Conservation (phyloP, 108 stramenopile species). For the Fistulifera pelliculosa region DNA sequence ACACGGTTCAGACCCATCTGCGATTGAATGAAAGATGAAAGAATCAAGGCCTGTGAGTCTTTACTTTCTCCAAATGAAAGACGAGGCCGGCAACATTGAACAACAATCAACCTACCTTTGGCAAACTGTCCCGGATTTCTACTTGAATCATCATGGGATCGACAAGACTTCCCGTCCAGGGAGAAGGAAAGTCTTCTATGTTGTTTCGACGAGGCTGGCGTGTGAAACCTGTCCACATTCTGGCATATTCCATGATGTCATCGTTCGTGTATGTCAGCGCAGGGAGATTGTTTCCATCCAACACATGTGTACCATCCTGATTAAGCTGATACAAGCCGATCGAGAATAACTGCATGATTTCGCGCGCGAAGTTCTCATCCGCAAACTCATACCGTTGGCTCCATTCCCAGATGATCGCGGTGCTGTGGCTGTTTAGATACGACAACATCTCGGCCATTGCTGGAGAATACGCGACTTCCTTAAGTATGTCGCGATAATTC, state of each 20-base stretch:
- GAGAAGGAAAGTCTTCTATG: slow-evolving; percentile 18
- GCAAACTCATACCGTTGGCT: slow-evolving; percentile 13
- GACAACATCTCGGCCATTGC: slow-evolving; percentile 41
- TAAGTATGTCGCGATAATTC: slow-evolving; percentile 38
- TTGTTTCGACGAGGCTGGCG: slow-evolving; percentile 16
- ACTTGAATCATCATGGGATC: slow-evolving; percentile 11
- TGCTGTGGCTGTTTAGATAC: slow-evolving; percentile 5
- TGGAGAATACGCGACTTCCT: slow-evolving; percentile 27
- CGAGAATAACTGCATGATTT: slow-evolving; percentile 58
- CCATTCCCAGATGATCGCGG: not conserved
- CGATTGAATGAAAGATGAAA: too few relatives aligned
- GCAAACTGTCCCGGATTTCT: slow-evolving; percentile 4
- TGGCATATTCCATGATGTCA: slow-evolving; percentile 22
- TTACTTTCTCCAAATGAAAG: too few relatives aligned
- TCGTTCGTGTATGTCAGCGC: slow-evolving; percentile 32
- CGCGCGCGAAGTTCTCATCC: slow-evolving; percentile 43
- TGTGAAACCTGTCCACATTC: slow-evolving; percentile 42
- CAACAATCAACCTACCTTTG: not conserved
- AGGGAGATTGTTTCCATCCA: slow-evolving; percentile 24
- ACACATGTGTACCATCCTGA: slow-evolving; percentile 29
- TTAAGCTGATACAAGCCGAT: slow-evolving; percentile 39
- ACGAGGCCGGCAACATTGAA: too few relatives aligned
- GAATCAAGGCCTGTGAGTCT: too few relatives aligned
- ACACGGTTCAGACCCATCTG: slow-evolving; percentile 39
- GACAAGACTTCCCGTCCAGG: not conserved